phyloP scores from a whole-genome alignment of 73 alveolate species.

The Paramecium primaurelia region DNA sequence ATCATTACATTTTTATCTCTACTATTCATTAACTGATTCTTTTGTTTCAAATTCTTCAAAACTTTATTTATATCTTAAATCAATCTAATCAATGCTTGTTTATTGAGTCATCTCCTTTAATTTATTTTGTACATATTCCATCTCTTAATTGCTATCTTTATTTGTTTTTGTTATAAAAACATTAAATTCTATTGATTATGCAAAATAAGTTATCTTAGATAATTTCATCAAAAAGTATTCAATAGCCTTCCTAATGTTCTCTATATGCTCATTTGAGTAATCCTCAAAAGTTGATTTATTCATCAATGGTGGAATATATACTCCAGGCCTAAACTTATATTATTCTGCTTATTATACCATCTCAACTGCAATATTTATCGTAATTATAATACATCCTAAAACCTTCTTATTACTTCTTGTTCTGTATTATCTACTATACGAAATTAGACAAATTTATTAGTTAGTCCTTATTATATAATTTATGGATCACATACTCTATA shows the following conservation, averaged over 20 bases:
- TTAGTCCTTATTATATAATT: background rate
- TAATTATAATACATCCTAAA: background rate
- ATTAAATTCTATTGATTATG: background rate
- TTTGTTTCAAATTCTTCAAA: slow-evolving; percentile 7
- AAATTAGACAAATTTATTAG: background rate
- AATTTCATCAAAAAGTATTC: slow-evolving; percentile 30
- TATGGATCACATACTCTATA: slow-evolving; percentile 50
- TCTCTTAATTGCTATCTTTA: background rate
- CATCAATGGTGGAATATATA: slow-evolving; percentile 40
- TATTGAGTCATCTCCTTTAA: slow-evolving; percentile 17
- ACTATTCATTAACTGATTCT: background rate
- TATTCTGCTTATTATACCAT: slow-evolving; percentile 8
- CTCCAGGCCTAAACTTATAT: slow-evolving; percentile 44
- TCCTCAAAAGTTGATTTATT: background rate
- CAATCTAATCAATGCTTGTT: background rate
- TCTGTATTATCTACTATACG: background rate
- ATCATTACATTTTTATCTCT: background rate
- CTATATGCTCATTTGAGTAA: slow-evolving; percentile 18
- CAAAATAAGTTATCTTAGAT: slow-evolving; percentile 13
- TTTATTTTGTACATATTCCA: background rate
- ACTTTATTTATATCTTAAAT: background rate
- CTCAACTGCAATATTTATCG: background rate
- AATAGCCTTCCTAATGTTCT: background rate
- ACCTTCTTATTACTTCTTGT: background rate
- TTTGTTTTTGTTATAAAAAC: slow-evolving; percentile 6